Base-by-base conservation (phyloP, 352 stramenopile species). In the Phytophthora europaea region DNA sequence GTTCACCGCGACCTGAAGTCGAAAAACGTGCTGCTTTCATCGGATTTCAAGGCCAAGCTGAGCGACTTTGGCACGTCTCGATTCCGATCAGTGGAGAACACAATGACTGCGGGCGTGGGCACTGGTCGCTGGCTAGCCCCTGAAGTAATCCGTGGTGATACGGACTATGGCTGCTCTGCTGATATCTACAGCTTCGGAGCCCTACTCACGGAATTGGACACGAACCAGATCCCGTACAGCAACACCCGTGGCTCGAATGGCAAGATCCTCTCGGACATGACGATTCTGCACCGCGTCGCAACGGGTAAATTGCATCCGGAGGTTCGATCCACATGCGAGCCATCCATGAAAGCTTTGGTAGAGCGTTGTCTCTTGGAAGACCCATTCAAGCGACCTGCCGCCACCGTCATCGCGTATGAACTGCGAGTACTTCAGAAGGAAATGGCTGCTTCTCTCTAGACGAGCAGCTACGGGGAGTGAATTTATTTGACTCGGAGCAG, bases 1-100 rank as follows among this genome's bases (percentile, higher is more conserved):
- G 68, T 90, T 4, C 84, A 91, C 45, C 82, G 82, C 2, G 82
- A 91, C 48, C 69, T 91, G 54, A 91, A 89, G 52, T 87, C 82
- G 0, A 76, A 78, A 3, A 89, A 89, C 31, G 79, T 90, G n/a
- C 56, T 92, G 31, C 55, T 89, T 3, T 70, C 59, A 7, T 18
- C 47, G 18, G 61, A 73, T 33, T 67, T 79, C 47, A 50, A 51
- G 43, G 74, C 70, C 7, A 78, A 81, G 33, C 31, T 81, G 28
- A 76, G 63, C n/a, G 74, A 79, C 43, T 81, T 81, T 45, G 75
- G 70, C 12, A 72, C 70, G 12, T 71, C 75, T 12, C 70, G 75
- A 9, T 70, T 71, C 53, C 33, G 65, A 36, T 81, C 75, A 23
- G 43, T 70, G n/a, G 60, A 79, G 23, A 70, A 73, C 15, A 84